Percentiles rank a stretch among this genome's conserved stretches.
Evolutionary conservation across 192 early-diverging fungal genomes (phyloP).

Genomic region (Coemansia sp.): DNA sequence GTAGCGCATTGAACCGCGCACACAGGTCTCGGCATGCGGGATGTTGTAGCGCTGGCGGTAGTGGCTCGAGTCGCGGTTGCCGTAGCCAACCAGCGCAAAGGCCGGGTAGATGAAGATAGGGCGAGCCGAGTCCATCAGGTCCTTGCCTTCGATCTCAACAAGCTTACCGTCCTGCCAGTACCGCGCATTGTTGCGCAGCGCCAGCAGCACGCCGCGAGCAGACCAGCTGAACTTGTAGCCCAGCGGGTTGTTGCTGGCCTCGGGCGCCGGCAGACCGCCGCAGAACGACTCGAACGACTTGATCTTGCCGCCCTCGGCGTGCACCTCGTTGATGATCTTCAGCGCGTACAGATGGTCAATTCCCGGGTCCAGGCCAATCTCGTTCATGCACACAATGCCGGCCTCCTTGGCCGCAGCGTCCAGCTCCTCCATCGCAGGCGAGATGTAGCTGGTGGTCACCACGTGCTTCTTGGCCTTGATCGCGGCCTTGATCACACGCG

Average conservation of each 20-base stretch:
- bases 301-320: conserved; percentile 79
- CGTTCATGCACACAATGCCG: conserved; percentile 92
- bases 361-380: conserved; percentile 98
- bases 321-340: conserved; percentile 90
- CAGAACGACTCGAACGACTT: conserved; percentile 92
- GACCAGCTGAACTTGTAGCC: conserved; percentile 99
- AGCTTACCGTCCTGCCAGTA: conserved; percentile 89
- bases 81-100: conserved; percentile 93
- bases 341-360: conserved; percentile 94
- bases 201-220: conserved; percentile 95
- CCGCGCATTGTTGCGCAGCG: conserved; percentile 90
- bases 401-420: conserved; percentile 81
- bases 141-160: conserved; percentile 75
- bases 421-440: conserved; percentile 88
- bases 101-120: conserved; percentile 93
- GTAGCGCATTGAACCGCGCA: conserved; percentile 95
- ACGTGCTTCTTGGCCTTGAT: conserved; percentile 90
- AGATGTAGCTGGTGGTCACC: conserved; percentile 96
- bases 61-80: conserved; percentile 95
- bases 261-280: conserved; percentile 97
- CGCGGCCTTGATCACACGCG: conserved; percentile 86
- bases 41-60: conserved; percentile 95
- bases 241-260: conserved; percentile 94
- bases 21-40: conserved; percentile 86
- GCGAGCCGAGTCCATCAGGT: conserved; percentile 90